These are phyloP conservation scores for Candida sonorensis DNA, from an alignment of 805 yeast species.

Conservation along the genomic window DNA sequence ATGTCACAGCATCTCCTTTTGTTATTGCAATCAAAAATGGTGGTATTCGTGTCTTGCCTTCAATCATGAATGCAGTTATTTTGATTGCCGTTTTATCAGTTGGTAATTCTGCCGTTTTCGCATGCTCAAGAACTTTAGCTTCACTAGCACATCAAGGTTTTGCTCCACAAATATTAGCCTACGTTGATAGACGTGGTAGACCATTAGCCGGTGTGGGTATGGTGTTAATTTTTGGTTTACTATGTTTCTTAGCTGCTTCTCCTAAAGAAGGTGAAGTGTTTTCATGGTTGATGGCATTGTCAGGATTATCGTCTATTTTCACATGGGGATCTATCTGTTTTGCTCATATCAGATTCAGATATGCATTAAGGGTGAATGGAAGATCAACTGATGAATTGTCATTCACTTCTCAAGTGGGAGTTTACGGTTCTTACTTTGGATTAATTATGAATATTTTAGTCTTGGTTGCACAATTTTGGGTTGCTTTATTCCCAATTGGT, in stretches of 20 bases:
- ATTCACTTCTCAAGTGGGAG: slow-evolving; percentile 59
- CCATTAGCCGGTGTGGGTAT: slow-evolving; percentile 63
- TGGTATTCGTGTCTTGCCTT: slow-evolving; percentile 57
- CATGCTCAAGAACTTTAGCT: slow-evolving; percentile 63
- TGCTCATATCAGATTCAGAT: slow-evolving; percentile 63
- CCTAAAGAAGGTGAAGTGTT: slow-evolving; percentile 48
- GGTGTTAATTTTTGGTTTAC: slow-evolving; percentile 45
- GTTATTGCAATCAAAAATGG: slow-evolving; percentile 61
- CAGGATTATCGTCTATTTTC: slow-evolving; percentile 66
- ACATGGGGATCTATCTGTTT: slow-evolving; percentile 72
- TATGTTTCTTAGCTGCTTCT: slow-evolving; percentile 58
- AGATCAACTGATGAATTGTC: slow-evolving; percentile 58
- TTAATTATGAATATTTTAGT: slow-evolving; percentile 48
- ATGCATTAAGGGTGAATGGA: slow-evolving; percentile 57
- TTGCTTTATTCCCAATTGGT: slow-evolving; percentile 66
- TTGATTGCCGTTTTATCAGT: slow-evolving; percentile 66
- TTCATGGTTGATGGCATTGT: slow-evolving; percentile 67
- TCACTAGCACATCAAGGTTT: slow-evolving; percentile 64
- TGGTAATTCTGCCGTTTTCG: slow-evolving; percentile 67
- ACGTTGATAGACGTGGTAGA: slow-evolving; percentile 69
- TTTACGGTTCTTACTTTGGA: slow-evolving; percentile 60
- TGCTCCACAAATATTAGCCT: slow-evolving; percentile 54
- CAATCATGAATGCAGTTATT: slow-evolving; percentile 66
- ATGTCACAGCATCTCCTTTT: slow-evolving; percentile 64
- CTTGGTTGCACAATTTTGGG: slow-evolving; percentile 72